These are phyloP conservation scores for Polygonum aviculare DNA, from an alignment of 148 eudicot species.

Conservation along the genomic window DNA sequence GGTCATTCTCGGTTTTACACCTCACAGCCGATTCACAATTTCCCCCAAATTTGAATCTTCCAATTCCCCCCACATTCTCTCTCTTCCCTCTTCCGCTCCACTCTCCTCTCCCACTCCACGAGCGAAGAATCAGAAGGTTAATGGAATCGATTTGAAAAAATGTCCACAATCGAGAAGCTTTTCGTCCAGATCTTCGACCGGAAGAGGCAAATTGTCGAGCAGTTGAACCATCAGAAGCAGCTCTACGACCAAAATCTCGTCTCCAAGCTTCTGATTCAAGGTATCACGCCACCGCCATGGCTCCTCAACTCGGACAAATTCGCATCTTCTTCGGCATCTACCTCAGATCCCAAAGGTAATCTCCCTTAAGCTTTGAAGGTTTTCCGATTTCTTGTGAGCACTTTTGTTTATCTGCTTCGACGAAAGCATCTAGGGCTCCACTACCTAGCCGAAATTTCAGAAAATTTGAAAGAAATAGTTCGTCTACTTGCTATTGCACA, in stretches of 20 bases:
- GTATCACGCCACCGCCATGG: slow-evolving; percentile 64
- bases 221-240: slow-evolving; percentile 51
- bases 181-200: slow-evolving; percentile 64
- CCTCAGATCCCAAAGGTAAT: slow-evolving; percentile 44
- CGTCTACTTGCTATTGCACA: background rate
- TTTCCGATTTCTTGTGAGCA: background rate
- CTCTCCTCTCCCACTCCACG: slow-evolving; percentile 3
- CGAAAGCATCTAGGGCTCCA: background rate
- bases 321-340: slow-evolving; percentile 9
- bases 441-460: background rate
- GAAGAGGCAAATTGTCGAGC: slow-evolving; percentile 46
- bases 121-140: background rate
- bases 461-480: background rate
- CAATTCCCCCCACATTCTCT: background rate
- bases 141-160: slow-evolving; percentile 12
- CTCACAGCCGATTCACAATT: background rate
- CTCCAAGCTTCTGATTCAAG: slow-evolving; percentile 59
- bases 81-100: slow-evolving; percentile 10
- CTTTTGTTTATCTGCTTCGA: background rate
- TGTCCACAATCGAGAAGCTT: slow-evolving; percentile 68
- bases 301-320: slow-evolving; percentile 33
- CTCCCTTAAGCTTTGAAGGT: background rate
- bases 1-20: background rate
- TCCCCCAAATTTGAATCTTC: slow-evolving; percentile 6
- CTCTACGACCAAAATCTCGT: slow-evolving; percentile 59